Evolutionary conservation across 208 protist genomes (phyloP).

Genomic region (Leishmania martiniquensis): DNA sequence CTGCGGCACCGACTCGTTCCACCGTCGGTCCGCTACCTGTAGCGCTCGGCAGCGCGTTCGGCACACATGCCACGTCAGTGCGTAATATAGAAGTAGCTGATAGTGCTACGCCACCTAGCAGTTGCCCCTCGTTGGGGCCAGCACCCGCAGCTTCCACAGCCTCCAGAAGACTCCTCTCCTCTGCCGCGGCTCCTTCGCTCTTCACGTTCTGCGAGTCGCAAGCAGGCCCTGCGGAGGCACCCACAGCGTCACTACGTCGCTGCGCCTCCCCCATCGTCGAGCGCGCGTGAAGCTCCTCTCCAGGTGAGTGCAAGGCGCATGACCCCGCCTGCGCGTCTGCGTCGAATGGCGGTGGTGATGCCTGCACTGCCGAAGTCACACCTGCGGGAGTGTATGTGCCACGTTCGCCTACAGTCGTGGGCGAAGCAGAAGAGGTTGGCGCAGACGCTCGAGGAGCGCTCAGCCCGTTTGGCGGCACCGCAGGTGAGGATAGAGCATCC

Average conservation of each 20-base stretch:
- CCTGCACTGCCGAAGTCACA: not conserved
- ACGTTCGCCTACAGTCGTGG: not conserved
- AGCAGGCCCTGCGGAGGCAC: not conserved
- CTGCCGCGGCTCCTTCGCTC: not conserved
- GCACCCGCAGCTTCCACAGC: not conserved
- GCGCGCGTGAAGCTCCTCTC: not conserved
- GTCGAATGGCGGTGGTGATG: too few species aligned
- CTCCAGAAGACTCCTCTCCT: not conserved
- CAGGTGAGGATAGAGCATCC: not conserved
- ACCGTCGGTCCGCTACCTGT: not conserved
- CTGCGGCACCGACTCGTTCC: not conserved
- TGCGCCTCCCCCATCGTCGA: not conserved
- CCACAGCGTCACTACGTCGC: not conserved
- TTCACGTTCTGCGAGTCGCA: not conserved
- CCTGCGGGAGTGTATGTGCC: not conserved
- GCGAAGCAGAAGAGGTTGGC: not conserved
- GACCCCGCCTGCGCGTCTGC: not conserved
- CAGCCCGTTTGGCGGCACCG: not conserved
- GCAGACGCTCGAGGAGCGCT: not conserved
- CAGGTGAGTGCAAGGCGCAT: not conserved
- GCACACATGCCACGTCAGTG: not conserved
- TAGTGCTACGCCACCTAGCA: not conserved
- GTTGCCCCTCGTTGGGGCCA: not conserved
- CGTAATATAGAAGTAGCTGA: not conserved
- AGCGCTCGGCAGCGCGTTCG: not conserved